phyloP scores from a whole-genome alignment of 202 grass and related monocot species.

The Zoysia matrella region DNA sequence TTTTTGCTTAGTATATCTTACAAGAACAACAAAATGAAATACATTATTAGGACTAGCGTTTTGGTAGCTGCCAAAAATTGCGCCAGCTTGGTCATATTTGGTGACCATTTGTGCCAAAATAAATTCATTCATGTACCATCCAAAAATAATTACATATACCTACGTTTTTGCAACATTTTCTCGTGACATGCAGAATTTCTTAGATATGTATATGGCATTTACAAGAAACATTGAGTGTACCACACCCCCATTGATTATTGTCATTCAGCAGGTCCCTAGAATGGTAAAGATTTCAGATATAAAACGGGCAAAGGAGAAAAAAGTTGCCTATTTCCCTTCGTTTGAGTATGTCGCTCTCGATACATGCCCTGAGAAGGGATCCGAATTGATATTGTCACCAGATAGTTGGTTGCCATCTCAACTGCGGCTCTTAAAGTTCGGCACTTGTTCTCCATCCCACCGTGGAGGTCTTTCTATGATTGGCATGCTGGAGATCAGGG shows the following conservation, averaged over 20 bases:
- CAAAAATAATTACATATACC: no score
- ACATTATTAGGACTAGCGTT: no score
- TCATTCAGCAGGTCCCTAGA: not conserved
- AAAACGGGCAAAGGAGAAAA: not conserved
- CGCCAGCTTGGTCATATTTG: no score
- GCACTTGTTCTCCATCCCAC: not conserved
- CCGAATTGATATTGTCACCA: constrained; percentile 7
- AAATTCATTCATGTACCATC: no score
- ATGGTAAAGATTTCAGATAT: constrained; percentile 32
- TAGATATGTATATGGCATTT: no score
- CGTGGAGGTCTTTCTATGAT: constrained; percentile 14
- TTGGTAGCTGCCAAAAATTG: no score
- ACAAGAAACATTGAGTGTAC: no score
- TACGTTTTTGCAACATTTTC: no score
- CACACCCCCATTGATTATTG: not conserved
- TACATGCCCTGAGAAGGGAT: constrained; percentile 6
- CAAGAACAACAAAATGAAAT: no score
- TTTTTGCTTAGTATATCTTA: no score
- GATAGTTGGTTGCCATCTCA: constrained; percentile 29
- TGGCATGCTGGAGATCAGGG: constrained; percentile 45
- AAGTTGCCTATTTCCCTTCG: constrained; percentile 1
- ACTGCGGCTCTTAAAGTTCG: constrained; percentile 10
- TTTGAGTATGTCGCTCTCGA: constrained; percentile 26
- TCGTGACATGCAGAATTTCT: no score
- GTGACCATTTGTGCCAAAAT: no score